Evolutionary conservation across 345 rosid genomes (phyloP).

Genomic region (Combretum micranthum): DNA sequence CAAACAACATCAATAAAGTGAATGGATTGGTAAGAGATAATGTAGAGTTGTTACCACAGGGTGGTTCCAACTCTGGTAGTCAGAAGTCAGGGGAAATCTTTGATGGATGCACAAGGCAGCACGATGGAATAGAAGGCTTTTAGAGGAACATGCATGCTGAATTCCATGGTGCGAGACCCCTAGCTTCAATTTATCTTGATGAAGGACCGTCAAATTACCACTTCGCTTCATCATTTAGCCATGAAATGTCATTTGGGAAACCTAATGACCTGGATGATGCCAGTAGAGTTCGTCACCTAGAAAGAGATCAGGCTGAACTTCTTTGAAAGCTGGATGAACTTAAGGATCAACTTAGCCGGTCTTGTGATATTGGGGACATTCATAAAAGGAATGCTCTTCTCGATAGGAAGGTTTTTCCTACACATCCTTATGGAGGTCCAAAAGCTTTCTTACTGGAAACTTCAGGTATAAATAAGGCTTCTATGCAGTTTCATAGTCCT

Average conservation of each 20-base stretch:
- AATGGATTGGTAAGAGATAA: too few relatives aligned
- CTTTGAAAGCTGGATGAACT: too few relatives aligned
- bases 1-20: too few relatives aligned
- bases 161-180: slow-evolving; percentile 42
- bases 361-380: slow-evolving; percentile 39
- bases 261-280: slow-evolving; percentile 27
- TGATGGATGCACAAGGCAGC: too few relatives aligned
- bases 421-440: slow-evolving; percentile 31
- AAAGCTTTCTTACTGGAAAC: slow-evolving; percentile 30
- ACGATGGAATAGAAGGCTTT: slow-evolving; percentile 24
- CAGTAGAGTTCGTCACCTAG: too few relatives aligned
- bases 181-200: slow-evolving; percentile 35
- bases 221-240: slow-evolving; percentile 31
- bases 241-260: slow-evolving; percentile 26
- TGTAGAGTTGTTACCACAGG: too few relatives aligned
- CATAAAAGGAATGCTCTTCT: slow-evolving; percentile 36
- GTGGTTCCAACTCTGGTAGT: too few relatives aligned
- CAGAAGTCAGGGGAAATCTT: too few relatives aligned
- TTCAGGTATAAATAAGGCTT: too few relatives aligned
- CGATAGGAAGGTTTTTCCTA: slow-evolving; percentile 29
- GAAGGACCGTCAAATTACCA: slow-evolving; percentile 49
- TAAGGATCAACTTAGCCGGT: slow-evolving; percentile 59
- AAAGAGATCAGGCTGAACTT: too few relatives aligned
- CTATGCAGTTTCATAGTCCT: too few relatives aligned
- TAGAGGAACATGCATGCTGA: slow-evolving; percentile 22